These are phyloP conservation scores for Breviolum minutum DNA, from an alignment of 73 alveolate genomes.

Conservation along the genomic window DNA sequence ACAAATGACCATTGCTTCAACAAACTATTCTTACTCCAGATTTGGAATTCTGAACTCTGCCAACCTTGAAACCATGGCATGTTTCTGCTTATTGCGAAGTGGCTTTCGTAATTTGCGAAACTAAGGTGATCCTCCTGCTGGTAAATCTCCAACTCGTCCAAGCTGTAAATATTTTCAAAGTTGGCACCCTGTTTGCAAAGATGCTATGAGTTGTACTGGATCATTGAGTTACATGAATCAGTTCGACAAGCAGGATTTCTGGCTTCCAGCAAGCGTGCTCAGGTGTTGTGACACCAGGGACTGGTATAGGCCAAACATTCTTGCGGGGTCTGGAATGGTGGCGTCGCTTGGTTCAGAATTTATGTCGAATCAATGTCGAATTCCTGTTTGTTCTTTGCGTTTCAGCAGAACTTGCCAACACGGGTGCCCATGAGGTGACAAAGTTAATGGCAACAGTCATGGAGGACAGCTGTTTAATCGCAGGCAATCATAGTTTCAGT, in stretches of 20 bases:
- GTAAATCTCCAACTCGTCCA: not conserved
- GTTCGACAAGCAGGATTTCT: too few species aligned
- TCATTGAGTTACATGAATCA: too few species aligned
- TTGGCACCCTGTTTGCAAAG: not conserved
- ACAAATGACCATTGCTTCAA: not conserved
- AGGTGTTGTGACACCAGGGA: constrained; percentile 44
- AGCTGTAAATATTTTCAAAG: not conserved
- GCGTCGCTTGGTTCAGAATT: constrained; percentile 23
- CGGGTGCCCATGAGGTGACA: constrained; percentile 4
- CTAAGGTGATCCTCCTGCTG: constrained; percentile 12
- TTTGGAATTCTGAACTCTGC: not conserved
- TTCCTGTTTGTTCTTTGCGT: not conserved
- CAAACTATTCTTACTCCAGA: not conserved
- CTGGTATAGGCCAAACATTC: not conserved
- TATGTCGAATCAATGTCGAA: not conserved
- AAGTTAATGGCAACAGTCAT: not conserved
- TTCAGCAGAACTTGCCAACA: not conserved
- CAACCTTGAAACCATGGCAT: too few species aligned
- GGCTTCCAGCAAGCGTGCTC: too few species aligned
- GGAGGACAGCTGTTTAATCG: not conserved
- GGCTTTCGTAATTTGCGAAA: too few species aligned
- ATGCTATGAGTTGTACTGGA: not conserved
- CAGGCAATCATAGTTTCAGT: too few species aligned
- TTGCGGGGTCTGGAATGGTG: constrained; percentile 44
- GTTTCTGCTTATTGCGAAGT: too few species aligned